A percentile compares a stretch with the other conserved stretches of the same genome.
Evolutionary conservation across 495 filamentous ascomycete species (phyloP).

Genomic region (Annulohypoxylon maeteangense): DNA sequence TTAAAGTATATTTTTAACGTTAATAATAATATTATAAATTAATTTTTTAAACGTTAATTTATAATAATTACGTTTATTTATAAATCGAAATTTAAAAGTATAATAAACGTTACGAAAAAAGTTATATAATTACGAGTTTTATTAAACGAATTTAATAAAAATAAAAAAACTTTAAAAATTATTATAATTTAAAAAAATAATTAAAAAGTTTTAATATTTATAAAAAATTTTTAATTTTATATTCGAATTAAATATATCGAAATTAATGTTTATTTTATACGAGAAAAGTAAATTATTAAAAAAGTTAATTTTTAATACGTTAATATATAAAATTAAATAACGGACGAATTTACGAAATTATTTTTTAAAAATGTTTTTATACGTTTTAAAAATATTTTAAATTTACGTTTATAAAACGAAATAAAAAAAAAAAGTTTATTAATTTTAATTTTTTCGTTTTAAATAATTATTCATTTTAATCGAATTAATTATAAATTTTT

Average conservation of each 20-base stretch:
- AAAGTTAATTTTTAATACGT: background rate
- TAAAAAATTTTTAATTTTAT: background rate
- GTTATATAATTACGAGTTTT: background rate
- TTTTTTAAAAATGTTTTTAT: background rate
- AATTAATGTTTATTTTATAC: background rate
- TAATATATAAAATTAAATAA: background rate
- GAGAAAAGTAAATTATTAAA: background rate
- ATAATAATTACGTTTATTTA: background rate
- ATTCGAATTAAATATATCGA: background rate
- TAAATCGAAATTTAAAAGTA: conserved; percentile 1
- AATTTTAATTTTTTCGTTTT: background rate
- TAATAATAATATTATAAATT: background rate
- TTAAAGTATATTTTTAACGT: conserved; percentile 1
- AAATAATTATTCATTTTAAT: background rate
- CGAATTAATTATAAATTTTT: background rate
- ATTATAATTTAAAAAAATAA: conserved; percentile 1
- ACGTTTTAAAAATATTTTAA: background rate
- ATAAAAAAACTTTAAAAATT: background rate
- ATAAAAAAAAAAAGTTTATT: background rate
- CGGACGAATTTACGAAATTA: background rate
- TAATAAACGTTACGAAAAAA: background rate
- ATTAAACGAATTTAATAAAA: background rate
- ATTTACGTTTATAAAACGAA: background rate
- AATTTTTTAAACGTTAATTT: background rate
- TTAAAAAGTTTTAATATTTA: background rate